A percentile compares a stretch with the other conserved stretches of the same genome.
phyloP scores from a whole-genome alignment of 2,329 filamentous ascomycete genomes.

The Truncatella angustata region DNA sequence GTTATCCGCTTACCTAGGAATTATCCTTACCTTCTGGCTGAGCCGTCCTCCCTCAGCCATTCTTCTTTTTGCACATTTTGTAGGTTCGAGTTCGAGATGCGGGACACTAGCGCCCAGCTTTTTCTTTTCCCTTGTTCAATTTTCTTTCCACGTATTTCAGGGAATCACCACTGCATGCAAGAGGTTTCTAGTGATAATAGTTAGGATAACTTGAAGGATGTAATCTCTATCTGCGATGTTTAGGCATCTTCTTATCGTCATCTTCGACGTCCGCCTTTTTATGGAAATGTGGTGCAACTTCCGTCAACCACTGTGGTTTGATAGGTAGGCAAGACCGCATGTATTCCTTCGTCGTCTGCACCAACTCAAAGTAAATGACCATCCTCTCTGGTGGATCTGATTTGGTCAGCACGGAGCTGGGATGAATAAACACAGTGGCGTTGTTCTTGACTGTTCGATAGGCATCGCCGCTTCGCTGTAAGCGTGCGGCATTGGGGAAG shows the following conservation, averaged over 20 bases:
- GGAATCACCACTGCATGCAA: too few relatives aligned
- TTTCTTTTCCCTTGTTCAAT: too few relatives aligned
- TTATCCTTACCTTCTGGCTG: too few relatives aligned
- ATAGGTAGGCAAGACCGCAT: constrained; percentile 87
- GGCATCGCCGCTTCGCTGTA: constrained; percentile 80
- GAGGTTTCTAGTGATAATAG: too few relatives aligned
- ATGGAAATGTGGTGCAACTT: constrained; percentile 92
- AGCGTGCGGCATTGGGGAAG: constrained; percentile 85
- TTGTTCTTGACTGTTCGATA: constrained; percentile 93
- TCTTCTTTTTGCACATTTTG: too few relatives aligned
- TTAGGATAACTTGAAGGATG: too few relatives aligned
- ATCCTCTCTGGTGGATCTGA: constrained; percentile 74
- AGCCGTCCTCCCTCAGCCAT: too few relatives aligned
- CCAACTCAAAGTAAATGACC: constrained; percentile 83
- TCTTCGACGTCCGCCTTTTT: constrained; percentile 87
- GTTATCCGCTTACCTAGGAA: too few relatives aligned
- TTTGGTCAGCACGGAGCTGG: constrained; percentile 76
- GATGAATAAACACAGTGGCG: constrained; percentile 88
- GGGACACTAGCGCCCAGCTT: too few relatives aligned
- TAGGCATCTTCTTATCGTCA: constrained; percentile 76
- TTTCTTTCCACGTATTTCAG: too few relatives aligned
- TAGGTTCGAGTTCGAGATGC: too few relatives aligned
- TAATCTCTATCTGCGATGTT: constrained; percentile 31
- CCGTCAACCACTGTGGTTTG: constrained; percentile 78
- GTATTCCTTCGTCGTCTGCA: constrained; percentile 85